Conservation (phyloP, 2,329 filamentous ascomycete genomes). For the Pseudogymnoascus sp. region DNA sequence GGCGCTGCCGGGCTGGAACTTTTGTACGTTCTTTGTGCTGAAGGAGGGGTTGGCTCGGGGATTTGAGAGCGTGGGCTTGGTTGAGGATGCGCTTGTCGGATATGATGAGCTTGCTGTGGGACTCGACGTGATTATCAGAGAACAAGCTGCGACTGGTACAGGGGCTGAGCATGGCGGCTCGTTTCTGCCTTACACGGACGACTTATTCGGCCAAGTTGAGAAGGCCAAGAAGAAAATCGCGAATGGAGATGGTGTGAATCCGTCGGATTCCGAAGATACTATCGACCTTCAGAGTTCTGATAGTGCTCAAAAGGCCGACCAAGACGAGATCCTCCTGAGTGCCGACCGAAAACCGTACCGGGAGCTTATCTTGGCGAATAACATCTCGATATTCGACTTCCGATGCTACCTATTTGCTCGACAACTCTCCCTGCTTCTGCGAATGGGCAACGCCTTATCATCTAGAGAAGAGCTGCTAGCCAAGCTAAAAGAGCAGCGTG, state of each 20-base stretch:
- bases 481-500: slow-evolving; percentile 55
- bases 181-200: slow-evolving; percentile 65
- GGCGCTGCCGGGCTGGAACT: slow-evolving; percentile 90
- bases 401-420: slow-evolving; percentile 87
- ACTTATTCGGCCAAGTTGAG: slow-evolving; percentile 55
- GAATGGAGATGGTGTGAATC: slow-evolving; percentile 32
- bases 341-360: slow-evolving; percentile 73
- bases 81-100: slow-evolving; percentile 88
- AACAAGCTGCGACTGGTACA: slow-evolving; percentile 54
- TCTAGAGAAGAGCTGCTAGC: slow-evolving; percentile 54
- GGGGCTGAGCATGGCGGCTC: slow-evolving; percentile 62
- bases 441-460: slow-evolving; percentile 68
- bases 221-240: slow-evolving; percentile 39
- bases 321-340: slow-evolving; percentile 53
- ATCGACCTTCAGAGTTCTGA: slow-evolving; percentile 45
- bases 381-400: slow-evolving; percentile 95
- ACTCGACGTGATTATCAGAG: slow-evolving; percentile 72
- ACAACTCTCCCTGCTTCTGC: slow-evolving; percentile 73
- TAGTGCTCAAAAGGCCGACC: slow-evolving; percentile 30
- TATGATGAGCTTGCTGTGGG: slow-evolving; percentile 92
- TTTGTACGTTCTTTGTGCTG: slow-evolving; percentile 96
- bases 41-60: slow-evolving; percentile 91
- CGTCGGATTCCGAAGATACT: slow-evolving; percentile 31
- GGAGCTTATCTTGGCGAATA: slow-evolving; percentile 85
- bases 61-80: slow-evolving; percentile 90